These are phyloP conservation scores for Blastobotrys arbuscula DNA, from an alignment of 1,139 yeast species.

Conservation along the genomic window DNA sequence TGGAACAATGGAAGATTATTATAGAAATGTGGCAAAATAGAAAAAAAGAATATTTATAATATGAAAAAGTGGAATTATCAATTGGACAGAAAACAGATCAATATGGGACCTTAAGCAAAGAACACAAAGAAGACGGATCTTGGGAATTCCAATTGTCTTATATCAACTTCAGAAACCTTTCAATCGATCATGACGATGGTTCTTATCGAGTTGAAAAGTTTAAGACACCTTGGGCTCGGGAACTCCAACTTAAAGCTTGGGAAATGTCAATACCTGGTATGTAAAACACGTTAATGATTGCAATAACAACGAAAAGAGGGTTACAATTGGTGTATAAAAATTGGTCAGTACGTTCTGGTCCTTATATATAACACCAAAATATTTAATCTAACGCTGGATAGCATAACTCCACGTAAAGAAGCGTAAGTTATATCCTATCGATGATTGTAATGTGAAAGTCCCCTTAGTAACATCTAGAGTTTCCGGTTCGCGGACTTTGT, in stretches of 20 bases:
- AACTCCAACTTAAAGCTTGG: not conserved
- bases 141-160: no score
- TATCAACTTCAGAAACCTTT: not conserved
- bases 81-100: not conserved
- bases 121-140: no score
- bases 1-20: not conserved
- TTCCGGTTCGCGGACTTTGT: no score
- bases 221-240: no score
- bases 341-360: no score
- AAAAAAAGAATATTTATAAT: not conserved
- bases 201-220: not conserved
- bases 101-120: no score
- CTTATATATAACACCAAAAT: not conserved
- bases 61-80: not conserved
- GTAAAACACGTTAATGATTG: no score
- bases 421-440: not conserved
- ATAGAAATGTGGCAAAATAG: not conserved
- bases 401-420: not conserved
- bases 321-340: no score
- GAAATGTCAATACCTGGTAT: not conserved
- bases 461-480: no score
- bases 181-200: not conserved
- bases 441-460: no score
- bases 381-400: not conserved
- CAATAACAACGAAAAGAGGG: no score